A percentile compares a stretch with the other conserved stretches of the same genome.
phyloP scores from a whole-genome alignment of 768 basidiomycete species.

The Exidia glandulosa region DNA sequence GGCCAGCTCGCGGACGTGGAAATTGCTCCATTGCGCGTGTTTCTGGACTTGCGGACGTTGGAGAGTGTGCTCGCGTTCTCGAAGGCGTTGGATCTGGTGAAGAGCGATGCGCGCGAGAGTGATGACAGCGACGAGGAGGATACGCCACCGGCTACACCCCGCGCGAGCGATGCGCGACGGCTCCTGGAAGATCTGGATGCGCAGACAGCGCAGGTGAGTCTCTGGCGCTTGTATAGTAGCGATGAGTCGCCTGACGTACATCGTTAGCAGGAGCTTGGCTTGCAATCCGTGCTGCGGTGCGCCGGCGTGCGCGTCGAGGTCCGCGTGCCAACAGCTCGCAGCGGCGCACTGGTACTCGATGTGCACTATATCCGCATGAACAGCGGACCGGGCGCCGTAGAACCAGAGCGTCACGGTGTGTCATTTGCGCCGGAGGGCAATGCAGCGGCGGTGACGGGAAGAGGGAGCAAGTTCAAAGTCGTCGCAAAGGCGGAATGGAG shows the following conservation, averaged over 20 bases:
- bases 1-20: constrained; percentile 26
- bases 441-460: not conserved
- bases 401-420: not conserved
- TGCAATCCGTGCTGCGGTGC: constrained; percentile 28
- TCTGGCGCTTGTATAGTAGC: too few relatives aligned
- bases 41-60: constrained; percentile 48
- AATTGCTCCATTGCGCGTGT: constrained; percentile 54
- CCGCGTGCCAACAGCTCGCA: constrained; percentile 50
- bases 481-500: constrained; percentile 5
- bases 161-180: constrained; percentile 17
- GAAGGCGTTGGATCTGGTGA: constrained; percentile 25
- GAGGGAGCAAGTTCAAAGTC: not conserved
- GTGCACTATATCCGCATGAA: constrained; percentile 35
- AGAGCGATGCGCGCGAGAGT: constrained; percentile 7
- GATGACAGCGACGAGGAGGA: constrained; percentile 21
- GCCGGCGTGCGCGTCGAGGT: constrained; percentile 56
- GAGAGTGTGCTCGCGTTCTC: constrained; percentile 33
- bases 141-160: constrained; percentile 30
- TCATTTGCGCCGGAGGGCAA: not conserved
- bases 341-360: constrained; percentile 55
- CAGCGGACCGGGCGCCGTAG: constrained; percentile 14
- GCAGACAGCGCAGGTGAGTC: too few relatives aligned
- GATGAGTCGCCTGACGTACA: too few relatives aligned
- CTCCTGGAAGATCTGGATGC: constrained; percentile 52
- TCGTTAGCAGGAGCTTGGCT: too few relatives aligned